phyloP scores from a whole-genome alignment of 139 green algal species.

The Chlamydomonas asymmetrica region DNA sequence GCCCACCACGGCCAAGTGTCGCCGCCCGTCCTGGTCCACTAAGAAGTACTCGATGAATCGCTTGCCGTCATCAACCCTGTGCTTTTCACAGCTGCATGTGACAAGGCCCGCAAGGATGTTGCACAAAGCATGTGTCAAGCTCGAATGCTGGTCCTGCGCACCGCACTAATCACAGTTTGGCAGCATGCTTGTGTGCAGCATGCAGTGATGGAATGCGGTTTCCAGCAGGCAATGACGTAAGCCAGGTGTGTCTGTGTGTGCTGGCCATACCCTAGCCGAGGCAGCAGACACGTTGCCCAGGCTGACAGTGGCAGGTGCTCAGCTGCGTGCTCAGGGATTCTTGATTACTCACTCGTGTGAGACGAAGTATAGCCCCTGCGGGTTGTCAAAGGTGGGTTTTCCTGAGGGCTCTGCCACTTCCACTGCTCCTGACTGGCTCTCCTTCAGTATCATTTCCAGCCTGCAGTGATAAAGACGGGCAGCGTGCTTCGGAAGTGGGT shows the following conservation, averaged over 20 bases:
- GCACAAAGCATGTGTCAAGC: not conserved
- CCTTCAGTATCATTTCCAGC: conserved; percentile 47
- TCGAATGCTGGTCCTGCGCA: no score
- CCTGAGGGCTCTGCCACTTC: conserved; percentile 14
- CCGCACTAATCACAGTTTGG: no score
- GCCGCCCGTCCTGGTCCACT: conserved; percentile 55
- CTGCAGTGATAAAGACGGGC: conserved; percentile 5
- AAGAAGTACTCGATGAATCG: conserved; percentile 58
- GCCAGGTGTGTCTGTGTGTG: no score
- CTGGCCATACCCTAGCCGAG: no score
- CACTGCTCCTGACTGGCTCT: conserved; percentile 6
- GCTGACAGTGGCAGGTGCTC: not conserved
- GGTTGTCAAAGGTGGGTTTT: conserved; percentile 12
- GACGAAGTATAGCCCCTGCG: conserved; percentile 19
- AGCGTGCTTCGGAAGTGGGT: no score
- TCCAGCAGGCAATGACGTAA: no score
- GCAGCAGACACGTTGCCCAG: no score
- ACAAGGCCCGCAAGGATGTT: not conserved
- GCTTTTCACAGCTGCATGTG: conserved; percentile 33
- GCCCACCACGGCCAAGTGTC: conserved; percentile 61
- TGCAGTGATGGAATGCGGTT: no score
- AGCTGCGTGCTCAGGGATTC: no score
- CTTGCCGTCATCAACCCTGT: conserved; percentile 27
- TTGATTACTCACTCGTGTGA: conserved; percentile 23
- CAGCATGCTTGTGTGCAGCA: no score